Evolutionary conservation across 2,329 filamentous ascomycete species (phyloP), one percentile per base, ranked within the genome.

Genomic region (Daldinia eschscholtzii): DNA sequence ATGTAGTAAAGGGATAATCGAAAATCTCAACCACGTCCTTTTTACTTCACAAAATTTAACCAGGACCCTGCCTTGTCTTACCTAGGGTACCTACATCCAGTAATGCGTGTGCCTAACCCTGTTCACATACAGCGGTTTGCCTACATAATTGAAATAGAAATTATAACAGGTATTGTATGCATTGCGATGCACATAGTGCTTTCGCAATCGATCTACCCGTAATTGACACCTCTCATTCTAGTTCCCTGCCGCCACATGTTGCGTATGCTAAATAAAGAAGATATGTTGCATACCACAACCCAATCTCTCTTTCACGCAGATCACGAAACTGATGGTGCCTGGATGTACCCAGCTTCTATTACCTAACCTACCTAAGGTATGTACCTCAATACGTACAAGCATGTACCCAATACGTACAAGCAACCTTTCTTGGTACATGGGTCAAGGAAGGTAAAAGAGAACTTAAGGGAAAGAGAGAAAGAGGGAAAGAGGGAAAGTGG

Each of bases 231-330:
- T 18, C 30, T 52, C 18, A 48, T 53, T 61, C n/a, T 12, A 18
- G n/a, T 26, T 58, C 56, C 56, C 56, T 63, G 55, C 41, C 15
- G 35, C 57, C 56, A 67, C 60, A 67, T 64, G 65, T 15, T 39
- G 26, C 18, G 37, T 44, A 62, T 66, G 35, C 64, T 67, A 67
- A 63, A 67, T 63, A 59, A 67, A 61, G 55, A 58, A 44, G 20
- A 39, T 41, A 50, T 46, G 20, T 48, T 20, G 33, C 50, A 55
- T 37, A 13, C 33, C n/a, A 37, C 18, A 55, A 55, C 23, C 44
- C 46, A 53, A 61, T 44, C 18, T 56, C 20, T 44, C 35, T 57
- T 48, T 55, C 7, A 48, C 55, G 46, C 48, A 61, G 26, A 50
- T 46, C 37, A 55, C 39, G 30, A 33, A 9, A 5, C 35, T 37